Evolutionary conservation across 805 yeast genomes (phyloP), one percentile per base, ranked within the genome.

Genomic region (Ogataea populi-albae): DNA sequence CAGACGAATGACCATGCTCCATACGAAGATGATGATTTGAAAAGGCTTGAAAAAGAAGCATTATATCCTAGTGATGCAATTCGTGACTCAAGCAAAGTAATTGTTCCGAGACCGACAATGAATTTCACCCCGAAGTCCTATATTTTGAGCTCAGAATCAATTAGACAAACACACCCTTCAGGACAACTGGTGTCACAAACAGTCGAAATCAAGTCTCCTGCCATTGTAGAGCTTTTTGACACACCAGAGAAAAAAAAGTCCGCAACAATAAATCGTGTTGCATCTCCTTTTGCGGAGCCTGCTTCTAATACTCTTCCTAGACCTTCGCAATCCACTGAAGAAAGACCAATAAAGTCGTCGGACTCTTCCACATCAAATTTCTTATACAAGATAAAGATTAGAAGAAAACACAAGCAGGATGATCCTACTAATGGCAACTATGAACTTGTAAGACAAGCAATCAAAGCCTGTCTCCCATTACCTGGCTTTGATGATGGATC

Each of bases 401-500:
- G 57, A 37, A 45, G 47, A 32, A 49, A 45, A 16, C 32, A 35
- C 8, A 55, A 48, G 28, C 37, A 26, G 10, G 25, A 28, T 15
- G 45, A 55, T 35, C 55, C 54, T 17, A 54, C 59, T 11, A 43
- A 28, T 26, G 52, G 48, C 5, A 55, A 61, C 18, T 64, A 61
- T 30, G 61, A 61, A 1, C 42, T 53, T 1, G 62, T 70, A 5
- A 55, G 55, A 26, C 54, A 54, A 23, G 72, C 62, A 5, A 69
- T 73, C 17, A 47, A 43, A 30, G 50, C 53, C 11, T 46, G 51
- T 15, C 45, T 69, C 18, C 56, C 59, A 14, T 46, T 49, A 36
- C 55, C 67, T 16, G 52, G 69, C 14, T 79, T 74, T 54, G 89
- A 82, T 49, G 81, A 78, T 45, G 78, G 76, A 23, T 77, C 80